Percentiles rank a stretch among this genome's conserved stretches.
Evolutionary conservation across 2,329 filamentous ascomycete species (phyloP).

Genomic region (Plenodomus lindquistii): DNA sequence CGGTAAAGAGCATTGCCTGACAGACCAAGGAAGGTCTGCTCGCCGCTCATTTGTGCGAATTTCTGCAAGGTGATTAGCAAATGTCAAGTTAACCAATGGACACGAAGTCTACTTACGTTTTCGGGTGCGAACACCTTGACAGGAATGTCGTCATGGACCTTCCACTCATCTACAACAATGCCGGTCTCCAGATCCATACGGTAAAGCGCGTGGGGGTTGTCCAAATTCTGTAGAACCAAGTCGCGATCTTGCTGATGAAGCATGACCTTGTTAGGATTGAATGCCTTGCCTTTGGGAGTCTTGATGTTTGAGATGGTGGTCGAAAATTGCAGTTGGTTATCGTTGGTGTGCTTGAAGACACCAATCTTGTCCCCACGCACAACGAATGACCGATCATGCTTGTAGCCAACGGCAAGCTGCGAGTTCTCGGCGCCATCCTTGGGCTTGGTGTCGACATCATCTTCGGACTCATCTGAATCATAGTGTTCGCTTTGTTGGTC

Average conservation of each 20-base stretch:
- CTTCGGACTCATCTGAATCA: conserved; percentile 77
- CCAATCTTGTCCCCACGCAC: conserved; percentile 97
- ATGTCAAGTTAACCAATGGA: neutral
- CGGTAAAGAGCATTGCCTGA: conserved; percentile 92
- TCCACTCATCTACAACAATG: conserved; percentile 98
- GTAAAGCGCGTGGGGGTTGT: conserved; percentile 88
- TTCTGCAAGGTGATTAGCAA: conserved; percentile 60
- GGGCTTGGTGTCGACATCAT: conserved; percentile 69
- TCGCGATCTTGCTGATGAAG: conserved; percentile 87
- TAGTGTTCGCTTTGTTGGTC: conserved; percentile 74
- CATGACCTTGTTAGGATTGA: conserved; percentile 97
- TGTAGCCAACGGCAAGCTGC: conserved; percentile 93
- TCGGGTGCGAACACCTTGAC: conserved; percentile 91
- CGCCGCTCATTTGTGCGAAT: conserved; percentile 94
- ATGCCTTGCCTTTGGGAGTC: conserved; percentile 77
- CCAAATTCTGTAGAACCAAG: conserved; percentile 81
- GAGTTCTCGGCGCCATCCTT: conserved; percentile 87
- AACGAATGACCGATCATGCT: conserved; percentile 95
- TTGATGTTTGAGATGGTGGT: conserved; percentile 97
- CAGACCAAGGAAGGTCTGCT: conserved; percentile 92
- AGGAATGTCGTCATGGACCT: conserved; percentile 93
- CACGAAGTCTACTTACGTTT: conserved; percentile 57
- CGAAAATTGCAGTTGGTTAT: conserved; percentile 92
- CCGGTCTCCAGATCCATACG: conserved; percentile 98
- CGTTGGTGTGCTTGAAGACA: conserved; percentile 93